Percentiles rank a stretch among this genome's conserved stretches.
Conservation (phyloP, 805 yeast species). For the Monosporozyma aerobia region DNA sequence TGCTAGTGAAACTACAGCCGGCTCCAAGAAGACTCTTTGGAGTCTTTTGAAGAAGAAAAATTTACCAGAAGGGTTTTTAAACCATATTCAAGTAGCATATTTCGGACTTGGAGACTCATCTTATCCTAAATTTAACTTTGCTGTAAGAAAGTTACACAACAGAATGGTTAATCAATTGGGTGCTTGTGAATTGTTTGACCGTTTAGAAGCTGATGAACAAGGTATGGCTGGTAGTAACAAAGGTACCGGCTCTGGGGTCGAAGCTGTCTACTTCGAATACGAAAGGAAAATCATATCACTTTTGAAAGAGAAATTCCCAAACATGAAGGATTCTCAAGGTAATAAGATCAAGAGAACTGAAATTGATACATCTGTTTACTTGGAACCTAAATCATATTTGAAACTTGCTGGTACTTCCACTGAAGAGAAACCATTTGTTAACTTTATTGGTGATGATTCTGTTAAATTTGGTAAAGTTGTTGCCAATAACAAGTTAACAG, state of each 20-base stretch:
- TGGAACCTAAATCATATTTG: constrained; percentile 24
- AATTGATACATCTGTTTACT: constrained; percentile 18
- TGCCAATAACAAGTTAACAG: constrained; percentile 54
- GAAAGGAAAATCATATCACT: constrained; percentile 39
- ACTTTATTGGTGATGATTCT: constrained; percentile 13
- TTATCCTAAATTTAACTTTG: constrained; percentile 81
- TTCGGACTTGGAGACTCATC: constrained; percentile 94
- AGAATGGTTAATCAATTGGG: constrained; percentile 71
- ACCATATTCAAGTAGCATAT: constrained; percentile 54
- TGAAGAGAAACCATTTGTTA: neutral
- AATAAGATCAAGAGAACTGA: constrained; percentile 13
- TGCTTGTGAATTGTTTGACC: constrained; percentile 54
- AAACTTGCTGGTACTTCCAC: neutral
- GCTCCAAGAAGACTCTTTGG: constrained; percentile 44
- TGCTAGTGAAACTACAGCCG: constrained; percentile 36
- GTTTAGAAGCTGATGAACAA: constrained; percentile 88
- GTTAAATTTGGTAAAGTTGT: constrained; percentile 37
- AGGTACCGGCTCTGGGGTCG: constrained; percentile 38
- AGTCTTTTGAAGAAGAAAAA: constrained; percentile 56
- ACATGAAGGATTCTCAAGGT: constrained; percentile 9
- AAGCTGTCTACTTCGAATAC: constrained; percentile 72
- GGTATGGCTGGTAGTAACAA: constrained; percentile 51
- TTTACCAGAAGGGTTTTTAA: constrained; percentile 51
- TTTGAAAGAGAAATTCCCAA: constrained; percentile 30
- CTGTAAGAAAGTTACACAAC: constrained; percentile 73